Evolutionary conservation across 257 asterid genomes (phyloP).

Genomic region (Nicotiana undulata): DNA sequence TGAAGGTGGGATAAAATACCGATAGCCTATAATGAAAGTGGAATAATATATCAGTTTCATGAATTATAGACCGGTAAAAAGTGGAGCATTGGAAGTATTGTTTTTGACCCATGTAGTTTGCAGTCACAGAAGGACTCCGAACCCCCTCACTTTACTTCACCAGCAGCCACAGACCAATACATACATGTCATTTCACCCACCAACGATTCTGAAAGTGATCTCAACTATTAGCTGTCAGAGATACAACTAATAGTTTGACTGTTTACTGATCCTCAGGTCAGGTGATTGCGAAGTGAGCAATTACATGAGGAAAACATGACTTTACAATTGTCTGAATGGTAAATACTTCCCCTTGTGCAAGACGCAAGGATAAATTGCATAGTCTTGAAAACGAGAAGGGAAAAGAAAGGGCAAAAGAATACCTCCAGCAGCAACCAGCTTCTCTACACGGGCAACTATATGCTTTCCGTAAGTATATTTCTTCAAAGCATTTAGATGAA

Average conservation of each 20-base stretch:
- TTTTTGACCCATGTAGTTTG: neutral
- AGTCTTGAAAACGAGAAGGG: neutral
- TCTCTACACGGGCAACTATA: conserved; percentile 85
- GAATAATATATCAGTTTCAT: neutral
- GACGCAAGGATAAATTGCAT: neutral
- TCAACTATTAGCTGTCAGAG: neutral
- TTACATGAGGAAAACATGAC: neutral
- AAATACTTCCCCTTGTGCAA: neutral
- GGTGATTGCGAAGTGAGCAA: neutral
- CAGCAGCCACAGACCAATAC: neutral
- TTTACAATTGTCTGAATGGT: neutral
- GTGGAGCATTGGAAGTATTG: neutral
- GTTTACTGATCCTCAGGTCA: neutral
- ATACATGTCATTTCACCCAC: neutral
- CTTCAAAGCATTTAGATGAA: conserved; percentile 71
- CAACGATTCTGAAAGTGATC: neutral
- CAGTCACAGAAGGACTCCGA: neutral
- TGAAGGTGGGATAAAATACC: neutral
- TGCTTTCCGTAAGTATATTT: conserved; percentile 84
- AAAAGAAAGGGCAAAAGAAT: neutral
- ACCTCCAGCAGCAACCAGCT: conserved; percentile 93
- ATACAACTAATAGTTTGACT: neutral
- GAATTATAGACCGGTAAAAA: neutral
- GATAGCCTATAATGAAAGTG: neutral
- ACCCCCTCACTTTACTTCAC: neutral